Conservation (phyloP, 768 basidiomycete species). For the Collybiopsis luxurians region DNA sequence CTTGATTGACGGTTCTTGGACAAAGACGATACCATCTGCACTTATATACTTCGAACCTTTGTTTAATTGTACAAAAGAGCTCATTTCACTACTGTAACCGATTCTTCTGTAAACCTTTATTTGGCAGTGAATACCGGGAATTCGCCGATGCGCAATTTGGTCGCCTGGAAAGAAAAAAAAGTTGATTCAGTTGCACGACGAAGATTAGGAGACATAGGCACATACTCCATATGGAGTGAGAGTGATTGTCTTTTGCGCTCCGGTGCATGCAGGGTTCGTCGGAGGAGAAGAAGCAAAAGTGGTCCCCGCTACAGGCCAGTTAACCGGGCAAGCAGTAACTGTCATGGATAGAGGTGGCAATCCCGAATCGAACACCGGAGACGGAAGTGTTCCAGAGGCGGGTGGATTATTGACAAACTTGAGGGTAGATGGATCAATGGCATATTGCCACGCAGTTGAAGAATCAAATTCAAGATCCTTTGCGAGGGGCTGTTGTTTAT, state of each 20-base stretch:
- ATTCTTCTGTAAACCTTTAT: background rate
- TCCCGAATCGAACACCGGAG: slow-evolving; percentile 48
- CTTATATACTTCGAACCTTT: too few relatives aligned
- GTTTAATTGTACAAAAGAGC: too few relatives aligned
- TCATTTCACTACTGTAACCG: too few relatives aligned
- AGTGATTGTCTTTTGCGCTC: slow-evolving; percentile 37
- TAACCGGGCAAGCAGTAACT: slow-evolving; percentile 47
- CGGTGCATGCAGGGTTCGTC: slow-evolving; percentile 40
- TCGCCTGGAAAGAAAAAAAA: slow-evolving; percentile 20
- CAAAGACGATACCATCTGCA: too few relatives aligned
- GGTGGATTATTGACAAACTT: slow-evolving; percentile 34
- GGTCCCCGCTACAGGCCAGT: slow-evolving; percentile 43
- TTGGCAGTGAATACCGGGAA: slow-evolving; percentile 32
- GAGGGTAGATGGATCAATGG: slow-evolving; percentile 47
- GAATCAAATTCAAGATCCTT: slow-evolving; percentile 51
- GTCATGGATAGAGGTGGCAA: slow-evolving; percentile 45
- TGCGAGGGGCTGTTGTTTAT: slow-evolving; percentile 42
- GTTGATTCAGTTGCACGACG: slow-evolving; percentile 1
- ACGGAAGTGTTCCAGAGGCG: slow-evolving; percentile 33
- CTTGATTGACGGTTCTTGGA: too few relatives aligned
- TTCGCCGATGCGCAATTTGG: slow-evolving; percentile 40
- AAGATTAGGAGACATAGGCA: background rate
- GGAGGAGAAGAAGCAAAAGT: slow-evolving; percentile 50
- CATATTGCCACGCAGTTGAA: slow-evolving; percentile 47
- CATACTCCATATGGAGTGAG: slow-evolving; percentile 50